Evolutionary conservation across 208 protist genomes (phyloP).

Genomic region (Leishmania lainsoni): DNA sequence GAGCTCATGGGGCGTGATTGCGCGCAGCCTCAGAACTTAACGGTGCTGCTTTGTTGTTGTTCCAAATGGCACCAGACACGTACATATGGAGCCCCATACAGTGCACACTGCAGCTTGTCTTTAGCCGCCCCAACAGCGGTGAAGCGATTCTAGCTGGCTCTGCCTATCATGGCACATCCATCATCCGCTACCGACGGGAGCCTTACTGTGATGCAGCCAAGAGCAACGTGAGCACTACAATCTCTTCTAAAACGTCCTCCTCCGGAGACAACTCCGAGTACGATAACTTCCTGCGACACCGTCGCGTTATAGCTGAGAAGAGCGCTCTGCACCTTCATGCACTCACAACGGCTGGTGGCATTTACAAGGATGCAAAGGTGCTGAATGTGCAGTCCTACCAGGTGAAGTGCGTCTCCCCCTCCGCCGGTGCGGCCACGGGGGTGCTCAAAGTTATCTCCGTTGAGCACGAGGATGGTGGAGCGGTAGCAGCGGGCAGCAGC

Average conservation of each 20-base stretch:
- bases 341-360: slow-evolving; percentile 24
- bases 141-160: slow-evolving; percentile 30
- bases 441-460: slow-evolving; percentile 51
- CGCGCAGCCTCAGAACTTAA: neutral
- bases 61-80: neutral
- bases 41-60: neutral
- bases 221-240: neutral
- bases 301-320: slow-evolving; percentile 5
- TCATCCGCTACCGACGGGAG: slow-evolving; percentile 50
- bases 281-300: slow-evolving; percentile 17
- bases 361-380: slow-evolving; percentile 32
- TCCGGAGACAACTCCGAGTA: slow-evolving; percentile 16
- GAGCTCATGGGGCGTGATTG: neutral
- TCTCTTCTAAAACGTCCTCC: neutral
- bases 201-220: neutral
- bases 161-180: slow-evolving; percentile 52
- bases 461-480: slow-evolving; percentile 31
- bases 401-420: slow-evolving; percentile 26
- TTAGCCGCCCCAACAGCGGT: slow-evolving; percentile 21
- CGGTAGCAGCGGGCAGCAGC: neutral
- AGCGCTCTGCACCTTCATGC: slow-evolving; percentile 64
- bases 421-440: neutral
- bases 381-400: slow-evolving; percentile 48
- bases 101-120: slow-evolving; percentile 62
- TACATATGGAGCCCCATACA: slow-evolving; percentile 48